Evolutionary conservation across 2,329 filamentous ascomycete species (phyloP).

Genomic region (Fusarium subglutinans): DNA sequence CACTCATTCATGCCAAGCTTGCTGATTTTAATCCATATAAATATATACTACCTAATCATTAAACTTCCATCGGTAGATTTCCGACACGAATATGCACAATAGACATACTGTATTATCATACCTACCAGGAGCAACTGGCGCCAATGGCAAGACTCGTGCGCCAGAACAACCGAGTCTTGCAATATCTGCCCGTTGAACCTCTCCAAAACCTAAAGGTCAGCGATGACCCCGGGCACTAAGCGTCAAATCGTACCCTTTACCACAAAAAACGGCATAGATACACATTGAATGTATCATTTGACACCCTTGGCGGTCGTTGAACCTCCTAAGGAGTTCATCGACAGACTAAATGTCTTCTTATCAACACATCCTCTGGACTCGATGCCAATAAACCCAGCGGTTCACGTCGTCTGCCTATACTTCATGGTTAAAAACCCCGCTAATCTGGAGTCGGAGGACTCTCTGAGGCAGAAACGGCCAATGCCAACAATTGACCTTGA

Average conservation of each 20-base stretch:
- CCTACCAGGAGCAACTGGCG: background rate
- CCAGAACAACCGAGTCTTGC: background rate
- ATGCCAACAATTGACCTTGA: background rate
- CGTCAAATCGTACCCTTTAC: background rate
- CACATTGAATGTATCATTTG: background rate
- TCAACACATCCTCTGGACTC: background rate
- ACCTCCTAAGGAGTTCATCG: background rate
- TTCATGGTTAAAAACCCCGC: background rate
- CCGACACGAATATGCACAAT: background rate
- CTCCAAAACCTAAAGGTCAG: background rate
- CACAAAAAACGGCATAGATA: background rate
- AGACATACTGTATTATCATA: too few species aligned
- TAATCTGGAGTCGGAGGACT: background rate
- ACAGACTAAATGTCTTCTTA: background rate
- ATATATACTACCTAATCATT: too few species aligned
- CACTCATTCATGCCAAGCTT: background rate
- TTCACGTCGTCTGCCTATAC: background rate
- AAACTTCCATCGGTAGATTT: background rate
- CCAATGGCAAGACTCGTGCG: background rate
- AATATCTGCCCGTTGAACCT: background rate
- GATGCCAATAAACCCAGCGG: background rate
- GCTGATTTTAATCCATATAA: background rate
- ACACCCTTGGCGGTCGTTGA: background rate
- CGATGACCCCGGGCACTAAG: background rate
- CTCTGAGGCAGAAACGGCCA: background rate